Percentiles rank a stretch among this genome's conserved stretches.
Conservation (phyloP, 169 alveolate species). For the Amoebophrya sp. region DNA sequence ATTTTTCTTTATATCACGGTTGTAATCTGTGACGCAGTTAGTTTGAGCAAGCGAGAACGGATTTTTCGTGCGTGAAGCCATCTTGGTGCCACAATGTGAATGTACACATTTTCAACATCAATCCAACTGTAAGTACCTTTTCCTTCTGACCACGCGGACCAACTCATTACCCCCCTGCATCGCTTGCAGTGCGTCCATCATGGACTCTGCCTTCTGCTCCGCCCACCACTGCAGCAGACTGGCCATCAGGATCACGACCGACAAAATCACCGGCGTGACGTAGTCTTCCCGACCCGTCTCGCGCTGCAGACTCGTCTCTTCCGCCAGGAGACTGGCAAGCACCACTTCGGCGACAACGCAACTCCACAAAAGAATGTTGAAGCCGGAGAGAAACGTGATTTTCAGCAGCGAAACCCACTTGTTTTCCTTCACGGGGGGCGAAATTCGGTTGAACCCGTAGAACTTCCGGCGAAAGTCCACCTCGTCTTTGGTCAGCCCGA, state of each 20-base stretch:
- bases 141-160: neutral
- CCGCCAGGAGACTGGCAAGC: neutral
- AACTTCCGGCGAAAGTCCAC: neutral
- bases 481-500: neutral
- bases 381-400: neutral
- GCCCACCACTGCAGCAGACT: neutral
- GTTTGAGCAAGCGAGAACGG: too few relatives aligned
- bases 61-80: too few relatives aligned
- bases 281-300: neutral
- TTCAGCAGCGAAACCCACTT: neutral
- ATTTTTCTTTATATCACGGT: too few relatives aligned
- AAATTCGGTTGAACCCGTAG: neutral
- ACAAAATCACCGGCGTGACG: neutral
- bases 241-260: neutral
- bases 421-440: conserved; percentile 6
- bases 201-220: neutral
- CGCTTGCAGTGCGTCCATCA: conserved; percentile 6
- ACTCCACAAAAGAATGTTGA: neutral
- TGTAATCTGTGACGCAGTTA: too few relatives aligned
- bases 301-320: neutral
- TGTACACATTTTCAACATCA: too few relatives aligned
- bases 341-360: neutral
- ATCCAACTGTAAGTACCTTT: too few relatives aligned
- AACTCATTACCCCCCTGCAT: neutral
- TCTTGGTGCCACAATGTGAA: too few relatives aligned